Evolutionary conservation across 352 stramenopile genomes (phyloP).

Genomic region (Chrysophaeum taylorii): DNA sequence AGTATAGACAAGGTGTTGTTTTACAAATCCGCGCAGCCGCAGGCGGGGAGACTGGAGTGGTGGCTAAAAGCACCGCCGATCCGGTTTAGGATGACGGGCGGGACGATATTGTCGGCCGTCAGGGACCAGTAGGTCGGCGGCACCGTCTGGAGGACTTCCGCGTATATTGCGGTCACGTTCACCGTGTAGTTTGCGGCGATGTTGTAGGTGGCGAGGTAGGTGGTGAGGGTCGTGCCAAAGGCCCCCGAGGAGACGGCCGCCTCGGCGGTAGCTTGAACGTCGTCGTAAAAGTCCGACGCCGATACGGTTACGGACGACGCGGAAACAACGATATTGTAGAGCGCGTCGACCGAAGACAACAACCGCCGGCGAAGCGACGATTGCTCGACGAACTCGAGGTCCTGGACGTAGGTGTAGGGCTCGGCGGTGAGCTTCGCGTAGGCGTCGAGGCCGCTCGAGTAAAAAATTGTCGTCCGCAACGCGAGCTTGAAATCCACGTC

Average conservation of each 20-base stretch:
- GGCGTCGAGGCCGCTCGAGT: not conserved
- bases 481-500: not conserved
- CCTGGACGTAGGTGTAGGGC: not conserved
- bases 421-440: not conserved
- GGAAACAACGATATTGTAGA: not conserved
- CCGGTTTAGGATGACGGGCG: not conserved
- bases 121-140: constrained; percentile 7
- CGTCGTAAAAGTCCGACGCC: not conserved
- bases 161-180: not conserved
- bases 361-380: not conserved
- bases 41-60: not conserved
- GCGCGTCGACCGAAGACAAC: not conserved
- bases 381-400: not conserved
- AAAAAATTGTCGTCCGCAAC: not conserved
- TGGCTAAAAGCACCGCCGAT: too few species aligned
- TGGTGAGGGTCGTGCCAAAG: not conserved
- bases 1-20: not conserved
- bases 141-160: not conserved
- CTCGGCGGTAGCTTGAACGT: not conserved
- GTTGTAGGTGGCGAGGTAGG: not conserved
- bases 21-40: not conserved
- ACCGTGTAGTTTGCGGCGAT: not conserved
- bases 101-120: not conserved
- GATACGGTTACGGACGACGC: too few species aligned
- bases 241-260: not conserved